Conservation (phyloP, 305 asterid species). For the Fraxinus sp. region DNA sequence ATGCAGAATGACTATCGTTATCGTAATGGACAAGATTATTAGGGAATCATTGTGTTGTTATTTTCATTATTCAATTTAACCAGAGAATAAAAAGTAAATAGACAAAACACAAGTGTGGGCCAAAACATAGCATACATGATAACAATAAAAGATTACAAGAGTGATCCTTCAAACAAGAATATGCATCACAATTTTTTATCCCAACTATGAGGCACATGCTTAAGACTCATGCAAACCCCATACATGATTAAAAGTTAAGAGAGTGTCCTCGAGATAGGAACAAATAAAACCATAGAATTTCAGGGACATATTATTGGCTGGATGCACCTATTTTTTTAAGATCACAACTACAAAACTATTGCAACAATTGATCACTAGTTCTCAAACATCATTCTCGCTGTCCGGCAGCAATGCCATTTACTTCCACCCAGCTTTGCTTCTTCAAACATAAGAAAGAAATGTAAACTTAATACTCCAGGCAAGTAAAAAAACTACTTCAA, state of each 20-base stretch:
- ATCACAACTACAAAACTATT: not conserved
- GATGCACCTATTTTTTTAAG: not conserved
- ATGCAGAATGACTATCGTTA: not conserved
- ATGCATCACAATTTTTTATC: not conserved
- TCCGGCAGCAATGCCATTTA: not conserved
- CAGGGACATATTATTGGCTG: not conserved
- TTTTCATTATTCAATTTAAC: not conserved
- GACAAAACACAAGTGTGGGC: not conserved
- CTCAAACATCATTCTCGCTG: slow-evolving; percentile 9
- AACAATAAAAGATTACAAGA: slow-evolving; percentile 4
- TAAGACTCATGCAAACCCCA: slow-evolving; percentile 4
- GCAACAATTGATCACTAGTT: not conserved
- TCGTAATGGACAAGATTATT: not conserved
- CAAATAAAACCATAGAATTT: not conserved
- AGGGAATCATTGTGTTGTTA: slow-evolving; percentile 7
- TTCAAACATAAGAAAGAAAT: not conserved
- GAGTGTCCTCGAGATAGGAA: not conserved
- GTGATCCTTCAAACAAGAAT: not conserved
- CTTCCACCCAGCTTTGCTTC: slow-evolving; percentile 5
- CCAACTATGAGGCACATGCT: not conserved
- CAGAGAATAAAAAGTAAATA: not conserved
- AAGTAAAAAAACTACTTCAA: not conserved
- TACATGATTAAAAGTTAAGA: not conserved
- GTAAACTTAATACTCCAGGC: slow-evolving; percentile 8
- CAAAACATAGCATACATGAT: not conserved